Percentiles rank a stretch among this genome's conserved stretches.
Conservation (phyloP, 225 moss, liverwort and hornwort species). For the Polytrichum formosum region DNA sequence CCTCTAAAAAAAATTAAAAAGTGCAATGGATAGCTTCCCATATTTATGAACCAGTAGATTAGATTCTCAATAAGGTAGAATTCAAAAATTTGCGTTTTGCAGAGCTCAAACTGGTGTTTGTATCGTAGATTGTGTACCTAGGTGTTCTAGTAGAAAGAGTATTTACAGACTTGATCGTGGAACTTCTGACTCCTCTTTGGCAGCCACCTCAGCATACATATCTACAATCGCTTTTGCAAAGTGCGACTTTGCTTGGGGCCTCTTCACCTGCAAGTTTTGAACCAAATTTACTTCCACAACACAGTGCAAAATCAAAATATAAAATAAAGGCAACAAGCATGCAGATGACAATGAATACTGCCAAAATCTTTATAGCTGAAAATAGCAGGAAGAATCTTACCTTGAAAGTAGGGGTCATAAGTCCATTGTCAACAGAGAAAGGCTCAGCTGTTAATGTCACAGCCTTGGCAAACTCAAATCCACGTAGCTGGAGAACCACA, state of each 20-base stretch:
- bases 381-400: constrained; percentile 11
- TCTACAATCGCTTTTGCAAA: constrained; percentile 66
- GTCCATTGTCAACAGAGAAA: constrained; percentile 76
- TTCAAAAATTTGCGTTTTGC: no score
- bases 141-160: no score
- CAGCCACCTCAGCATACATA: constrained; percentile 71
- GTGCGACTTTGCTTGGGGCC: constrained; percentile 69
- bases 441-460: constrained; percentile 63
- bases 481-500: constrained; percentile 51
- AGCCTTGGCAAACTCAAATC: constrained; percentile 88
- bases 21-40: no score
- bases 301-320: neutral
- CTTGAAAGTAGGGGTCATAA: constrained; percentile 92
- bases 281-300: neutral
- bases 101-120: no score
- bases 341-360: neutral
- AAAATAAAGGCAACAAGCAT: neutral
- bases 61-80: no score
- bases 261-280: constrained; percentile 57
- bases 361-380: neutral
- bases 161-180: constrained; percentile 42
- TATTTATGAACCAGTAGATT: no score
- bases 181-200: constrained; percentile 27
- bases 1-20: no score
- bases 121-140: no score